Evolutionary conservation across 345 rosid species (phyloP).

Genomic region (Hirschfeldia incana): DNA sequence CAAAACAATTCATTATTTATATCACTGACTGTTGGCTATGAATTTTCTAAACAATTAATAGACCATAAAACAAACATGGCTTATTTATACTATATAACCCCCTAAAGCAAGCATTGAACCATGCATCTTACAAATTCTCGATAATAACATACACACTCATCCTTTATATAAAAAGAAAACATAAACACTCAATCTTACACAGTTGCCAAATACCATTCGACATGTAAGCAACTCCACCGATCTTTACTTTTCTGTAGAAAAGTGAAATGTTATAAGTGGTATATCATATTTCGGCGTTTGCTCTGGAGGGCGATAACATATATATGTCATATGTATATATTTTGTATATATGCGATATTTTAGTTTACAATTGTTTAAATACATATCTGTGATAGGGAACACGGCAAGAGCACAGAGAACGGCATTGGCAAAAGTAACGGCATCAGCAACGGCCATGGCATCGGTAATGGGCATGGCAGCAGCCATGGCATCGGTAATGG

Average conservation of each 20-base stretch:
- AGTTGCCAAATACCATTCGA: not conserved
- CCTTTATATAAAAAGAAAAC: too few species aligned
- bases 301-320: too few species aligned
- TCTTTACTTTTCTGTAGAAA: not conserved
- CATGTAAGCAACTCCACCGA: slow-evolving; percentile 14
- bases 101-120: not conserved
- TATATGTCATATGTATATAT: too few species aligned
- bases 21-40: not conserved
- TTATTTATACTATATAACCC: not conserved
- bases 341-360: not conserved
- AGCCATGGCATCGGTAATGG: not conserved
- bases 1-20: not conserved
- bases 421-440: not conserved
- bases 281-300: not conserved
- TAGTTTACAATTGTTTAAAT: not conserved
- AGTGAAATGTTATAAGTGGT: not conserved
- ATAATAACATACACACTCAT: not conserved
- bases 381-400: slow-evolving; percentile 7
- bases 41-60: not conserved
- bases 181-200: not conserved
- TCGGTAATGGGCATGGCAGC: not conserved
- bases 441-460: not conserved
- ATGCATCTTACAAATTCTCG: slow-evolving; percentile 12
- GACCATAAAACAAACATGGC: not conserved
- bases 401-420: not conserved